A percentile compares a stretch with the other conserved stretches of the same genome.
Conservation (phyloP, 192 early-diverging fungal genomes). For the Haplosporangium gracile region DNA sequence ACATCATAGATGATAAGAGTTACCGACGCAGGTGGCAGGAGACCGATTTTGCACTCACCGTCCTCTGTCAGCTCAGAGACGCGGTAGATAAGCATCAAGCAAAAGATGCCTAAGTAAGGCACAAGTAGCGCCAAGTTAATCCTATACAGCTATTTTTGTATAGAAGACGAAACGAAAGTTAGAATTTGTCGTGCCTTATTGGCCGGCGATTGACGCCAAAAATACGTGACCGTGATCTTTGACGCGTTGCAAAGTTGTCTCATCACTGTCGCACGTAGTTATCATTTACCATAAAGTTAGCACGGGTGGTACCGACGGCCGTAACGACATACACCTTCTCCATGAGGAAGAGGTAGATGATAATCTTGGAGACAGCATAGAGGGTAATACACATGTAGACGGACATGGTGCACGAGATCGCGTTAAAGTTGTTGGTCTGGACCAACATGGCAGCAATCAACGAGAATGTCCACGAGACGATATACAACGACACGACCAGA, state of each 20-base stretch:
- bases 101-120: conserved; percentile 39
- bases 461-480: conserved; percentile 61
- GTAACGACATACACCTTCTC: conserved; percentile 59
- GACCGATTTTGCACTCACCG: conserved; percentile 40
- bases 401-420: conserved; percentile 51
- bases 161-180: neutral
- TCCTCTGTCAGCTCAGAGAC: conserved; percentile 19
- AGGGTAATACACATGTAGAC: conserved; percentile 58
- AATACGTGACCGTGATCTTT: neutral
- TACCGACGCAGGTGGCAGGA: conserved; percentile 43
- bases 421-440: conserved; percentile 52
- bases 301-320: conserved; percentile 40
- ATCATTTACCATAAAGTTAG: conserved; percentile 49
- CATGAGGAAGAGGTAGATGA: conserved; percentile 64
- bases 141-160: conserved; percentile 28
- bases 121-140: conserved; percentile 33
- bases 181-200: neutral
- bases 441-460: conserved; percentile 48
- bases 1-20: conserved; percentile 47
- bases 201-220: no score
- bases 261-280: neutral
- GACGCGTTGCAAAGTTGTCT: neutral
- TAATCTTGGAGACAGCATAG: conserved; percentile 57
- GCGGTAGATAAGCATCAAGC: conserved; percentile 38
- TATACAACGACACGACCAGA: conserved; percentile 58